Percentiles rank a stretch among this genome's conserved stretches.
Conservation (phyloP, 2,329 filamentous ascomycete species). For the Capronia coronata region DNA sequence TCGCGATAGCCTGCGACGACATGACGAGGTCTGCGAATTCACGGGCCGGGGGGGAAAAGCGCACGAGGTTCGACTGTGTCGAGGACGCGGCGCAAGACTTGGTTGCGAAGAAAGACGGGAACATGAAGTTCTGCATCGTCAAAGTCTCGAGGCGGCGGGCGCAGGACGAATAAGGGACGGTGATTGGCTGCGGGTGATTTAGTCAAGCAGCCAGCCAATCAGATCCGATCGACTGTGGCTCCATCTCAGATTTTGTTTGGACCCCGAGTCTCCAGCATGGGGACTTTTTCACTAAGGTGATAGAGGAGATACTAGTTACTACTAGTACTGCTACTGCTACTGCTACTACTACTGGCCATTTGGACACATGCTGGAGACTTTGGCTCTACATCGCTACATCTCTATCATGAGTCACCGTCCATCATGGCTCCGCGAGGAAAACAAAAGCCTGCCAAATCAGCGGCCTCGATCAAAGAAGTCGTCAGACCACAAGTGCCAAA, state of each 20-base stretch:
- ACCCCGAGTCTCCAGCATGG: neutral
- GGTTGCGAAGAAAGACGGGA: neutral
- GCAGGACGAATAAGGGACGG: neutral
- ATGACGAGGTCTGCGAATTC: constrained; percentile 27
- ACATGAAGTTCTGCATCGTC: neutral
- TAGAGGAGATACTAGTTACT: too few species aligned
- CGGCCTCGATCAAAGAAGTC: neutral
- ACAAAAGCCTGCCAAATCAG: constrained; percentile 7
- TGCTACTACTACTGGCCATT: too few species aligned
- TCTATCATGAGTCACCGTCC: neutral
- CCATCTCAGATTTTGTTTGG: neutral
- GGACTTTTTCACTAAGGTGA: too few species aligned
- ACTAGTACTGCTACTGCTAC: too few species aligned
- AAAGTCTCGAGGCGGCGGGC: neutral
- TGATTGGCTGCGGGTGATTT: neutral
- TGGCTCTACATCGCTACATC: too few species aligned
- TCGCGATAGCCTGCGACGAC: constrained; percentile 27
- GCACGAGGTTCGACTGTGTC: constrained; percentile 4
- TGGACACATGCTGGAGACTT: too few species aligned
- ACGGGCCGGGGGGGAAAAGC: constrained; percentile 1
- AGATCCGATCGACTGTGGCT: neutral
- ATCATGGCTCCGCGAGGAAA: constrained; percentile 20
- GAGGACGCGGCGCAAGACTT: neutral
- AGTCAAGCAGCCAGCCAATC: constrained; percentile 1
- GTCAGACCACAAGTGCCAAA: constrained; percentile 39